Evolutionary conservation across 768 basidiomycete genomes (phyloP), one percentile per base, ranked within the genome.

Genomic region (Phylloporus arenicola): DNA sequence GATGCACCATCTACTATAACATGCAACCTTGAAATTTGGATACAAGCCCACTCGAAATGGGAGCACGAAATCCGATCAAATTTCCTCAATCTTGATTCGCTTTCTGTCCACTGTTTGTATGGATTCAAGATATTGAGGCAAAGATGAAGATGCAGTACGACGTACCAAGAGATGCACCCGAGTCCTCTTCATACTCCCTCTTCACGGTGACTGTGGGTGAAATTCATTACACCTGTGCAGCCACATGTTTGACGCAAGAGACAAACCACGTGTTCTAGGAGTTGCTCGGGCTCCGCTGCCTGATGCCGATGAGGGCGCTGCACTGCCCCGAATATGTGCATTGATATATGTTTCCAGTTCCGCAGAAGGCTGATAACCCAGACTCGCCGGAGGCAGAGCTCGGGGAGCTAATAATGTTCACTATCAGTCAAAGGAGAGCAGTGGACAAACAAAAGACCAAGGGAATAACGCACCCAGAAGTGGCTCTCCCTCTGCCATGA

Each of bases 41-140:
- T 43, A 19, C 42, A 43, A 43, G 17, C 11, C 17, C 5, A 12
- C 12, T 43, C 17, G 30, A 31, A 19, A 25, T 1, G 8, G 3
- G 13, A 43, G 24, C 4, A 17, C 4, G 8, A 20, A 16, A 14
- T 6, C 20, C 11, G 12, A 20, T 11, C 51, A 51, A 22, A 45
- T 35, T 20, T 62, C 50, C 25, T 63, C 55, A 11, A 53, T 37
- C 46, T 62, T 62, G 40, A 62, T 44, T 11, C 35, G 57, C 40
- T 58, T 63, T 14, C 41, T 38, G 24, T 39, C 33, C 16, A 44
- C 62, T 56, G 9, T 16, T n/a, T 12, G 0, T 1, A 11, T 14
- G 25, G 27, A 39, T 50, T 38, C 39, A 40, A 42, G 24, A 46
- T 10, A 29, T 11, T 4, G 19, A 9, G n/a, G 10, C 12, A 34